phyloP scores from a whole-genome alignment of 1,284 basidiomycete species.

The Microbotryum lychnidis-dioicae region DNA sequence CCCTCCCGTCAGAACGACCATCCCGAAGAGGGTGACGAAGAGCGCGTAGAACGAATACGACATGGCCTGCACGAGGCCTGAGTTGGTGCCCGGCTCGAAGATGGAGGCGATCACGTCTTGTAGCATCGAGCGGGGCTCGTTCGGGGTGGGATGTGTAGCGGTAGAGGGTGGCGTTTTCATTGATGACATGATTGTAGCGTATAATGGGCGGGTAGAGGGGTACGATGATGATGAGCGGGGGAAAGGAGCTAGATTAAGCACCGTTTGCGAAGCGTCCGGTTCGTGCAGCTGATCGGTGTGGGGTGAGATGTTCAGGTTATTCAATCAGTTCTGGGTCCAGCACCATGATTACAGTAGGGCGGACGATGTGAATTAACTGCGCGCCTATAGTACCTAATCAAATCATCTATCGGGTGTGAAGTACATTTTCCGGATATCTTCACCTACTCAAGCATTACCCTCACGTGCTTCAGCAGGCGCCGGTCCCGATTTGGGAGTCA shows the following conservation, averaged over 20 bases:
- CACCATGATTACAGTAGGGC: no score
- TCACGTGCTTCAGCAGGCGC: no score
- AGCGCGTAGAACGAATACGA: slow-evolving; percentile 41
- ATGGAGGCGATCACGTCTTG: slow-evolving; percentile 25
- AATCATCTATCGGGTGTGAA: no score
- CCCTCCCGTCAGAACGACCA: slow-evolving; percentile 37
- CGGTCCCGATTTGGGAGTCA: no score
- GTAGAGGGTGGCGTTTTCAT: neutral
- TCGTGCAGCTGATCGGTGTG: no score
- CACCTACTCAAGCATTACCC: no score
- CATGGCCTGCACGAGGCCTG: slow-evolving; percentile 36
- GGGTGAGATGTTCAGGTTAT: no score
- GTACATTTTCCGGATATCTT: no score
- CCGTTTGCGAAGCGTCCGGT: neutral
- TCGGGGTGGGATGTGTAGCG: neutral
- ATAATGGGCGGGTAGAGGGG: neutral
- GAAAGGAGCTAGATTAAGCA: neutral
- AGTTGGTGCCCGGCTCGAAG: slow-evolving; percentile 31
- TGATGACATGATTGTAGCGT: neutral
- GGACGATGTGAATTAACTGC: no score
- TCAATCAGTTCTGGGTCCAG: no score
- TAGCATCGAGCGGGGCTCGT: slow-evolving; percentile 2
- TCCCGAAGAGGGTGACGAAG: slow-evolving; percentile 36
- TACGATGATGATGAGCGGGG: neutral
- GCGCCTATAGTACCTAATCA: no score